Evolutionary conservation across 2,329 filamentous ascomycete genomes (phyloP).

Genomic region (Colletotrichum chrysophilum): DNA sequence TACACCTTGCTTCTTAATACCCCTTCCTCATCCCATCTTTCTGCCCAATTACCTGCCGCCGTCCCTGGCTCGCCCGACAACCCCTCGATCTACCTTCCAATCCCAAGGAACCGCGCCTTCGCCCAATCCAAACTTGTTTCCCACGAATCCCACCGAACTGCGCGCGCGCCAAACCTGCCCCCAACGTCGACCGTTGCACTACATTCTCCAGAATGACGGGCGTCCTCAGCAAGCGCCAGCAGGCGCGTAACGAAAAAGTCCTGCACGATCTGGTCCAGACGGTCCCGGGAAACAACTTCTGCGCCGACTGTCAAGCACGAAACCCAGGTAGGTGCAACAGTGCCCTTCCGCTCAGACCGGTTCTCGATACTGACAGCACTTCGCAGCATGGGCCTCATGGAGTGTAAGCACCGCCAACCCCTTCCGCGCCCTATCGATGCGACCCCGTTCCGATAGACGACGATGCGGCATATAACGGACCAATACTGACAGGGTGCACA

Average conservation of each 20-base stretch:
- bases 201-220: slow-evolving; percentile 62
- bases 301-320: slow-evolving; percentile 89
- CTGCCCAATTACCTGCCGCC: background rate
- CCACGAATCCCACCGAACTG: background rate
- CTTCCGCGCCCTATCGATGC: background rate
- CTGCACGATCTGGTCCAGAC: slow-evolving; percentile 88
- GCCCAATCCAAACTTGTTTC: background rate
- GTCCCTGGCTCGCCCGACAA: slow-evolving; percentile 1
- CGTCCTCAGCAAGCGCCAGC: slow-evolving; percentile 90
- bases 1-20: slow-evolving; percentile 1
- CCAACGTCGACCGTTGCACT: slow-evolving; percentile 10
- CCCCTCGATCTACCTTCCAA: slow-evolving; percentile 15
- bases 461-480: background rate
- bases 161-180: background rate
- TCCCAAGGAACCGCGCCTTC: background rate
- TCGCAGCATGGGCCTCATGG: slow-evolving; percentile 91
- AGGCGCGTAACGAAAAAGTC: slow-evolving; percentile 93
- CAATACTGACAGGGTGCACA: slow-evolving; percentile 40
- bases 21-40: slow-evolving; percentile 4
- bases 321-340: slow-evolving; percentile 74
- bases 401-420: slow-evolving; percentile 66
- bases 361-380: slow-evolving; percentile 1
- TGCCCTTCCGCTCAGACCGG: background rate
- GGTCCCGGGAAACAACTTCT: slow-evolving; percentile 86
- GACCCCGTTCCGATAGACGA: background rate